Conservation (phyloP, 169 alveolate species). For the Eimeria tenella region DNA sequence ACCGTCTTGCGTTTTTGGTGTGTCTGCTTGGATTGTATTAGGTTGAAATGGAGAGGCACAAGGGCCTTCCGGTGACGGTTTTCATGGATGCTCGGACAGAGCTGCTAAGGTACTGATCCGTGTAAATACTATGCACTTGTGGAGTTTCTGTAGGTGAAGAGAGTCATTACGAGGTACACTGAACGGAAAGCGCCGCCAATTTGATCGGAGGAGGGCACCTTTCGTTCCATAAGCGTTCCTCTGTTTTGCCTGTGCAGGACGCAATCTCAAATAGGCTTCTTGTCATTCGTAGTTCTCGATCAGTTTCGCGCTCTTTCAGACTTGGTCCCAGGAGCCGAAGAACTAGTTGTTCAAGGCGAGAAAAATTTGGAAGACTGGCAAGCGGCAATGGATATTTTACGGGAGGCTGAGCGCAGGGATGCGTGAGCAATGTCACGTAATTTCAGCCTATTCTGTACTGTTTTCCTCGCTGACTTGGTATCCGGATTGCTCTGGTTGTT, state of each 20-base stretch:
- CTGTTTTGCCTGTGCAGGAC: conserved; percentile 56
- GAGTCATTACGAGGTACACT: too few species aligned
- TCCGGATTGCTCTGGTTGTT: too few species aligned
- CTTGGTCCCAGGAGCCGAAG: conserved; percentile 76
- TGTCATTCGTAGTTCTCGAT: conserved; percentile 79
- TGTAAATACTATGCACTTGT: background rate
- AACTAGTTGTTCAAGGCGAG: conserved; percentile 75
- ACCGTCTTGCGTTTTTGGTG: too few species aligned
- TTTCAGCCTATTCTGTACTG: background rate
- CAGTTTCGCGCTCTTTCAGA: conserved; percentile 80
- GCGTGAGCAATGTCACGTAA: conserved; percentile 3
- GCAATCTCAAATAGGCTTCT: conserved; percentile 80
- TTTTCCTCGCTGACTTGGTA: background rate
- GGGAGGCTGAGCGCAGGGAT: conserved; percentile 71
- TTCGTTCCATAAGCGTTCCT: background rate
- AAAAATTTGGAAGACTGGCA: conserved; percentile 79
- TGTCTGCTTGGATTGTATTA: background rate
- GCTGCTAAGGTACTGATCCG: conserved; percentile 60
- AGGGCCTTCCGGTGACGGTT: conserved; percentile 76
- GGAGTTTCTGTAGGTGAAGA: background rate
- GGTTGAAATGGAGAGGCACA: conserved; percentile 79
- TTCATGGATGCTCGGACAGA: conserved; percentile 81
- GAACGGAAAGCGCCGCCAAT: too few species aligned
- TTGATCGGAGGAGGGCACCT: too few species aligned
- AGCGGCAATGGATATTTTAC: conserved; percentile 70